These are phyloP conservation scores for Aspergillus versicolor DNA, from an alignment of 2,329 filamentous ascomycete genomes.

Conservation along the genomic window DNA sequence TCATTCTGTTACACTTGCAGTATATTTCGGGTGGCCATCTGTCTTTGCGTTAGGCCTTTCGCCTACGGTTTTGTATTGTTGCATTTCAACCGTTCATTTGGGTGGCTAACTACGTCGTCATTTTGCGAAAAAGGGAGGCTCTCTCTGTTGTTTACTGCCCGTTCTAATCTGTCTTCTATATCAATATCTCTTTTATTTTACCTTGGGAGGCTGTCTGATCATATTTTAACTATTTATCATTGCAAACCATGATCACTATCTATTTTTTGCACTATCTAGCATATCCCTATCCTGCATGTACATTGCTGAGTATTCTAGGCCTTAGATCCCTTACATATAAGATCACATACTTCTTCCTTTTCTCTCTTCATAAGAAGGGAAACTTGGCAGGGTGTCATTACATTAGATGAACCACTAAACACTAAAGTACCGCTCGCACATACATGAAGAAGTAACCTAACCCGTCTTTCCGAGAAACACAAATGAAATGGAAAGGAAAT, in stretches of 20 bases:
- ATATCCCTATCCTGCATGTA: slow-evolving; percentile 7
- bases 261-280: slow-evolving; percentile 1
- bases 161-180: slow-evolving; percentile 2
- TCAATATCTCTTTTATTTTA: slow-evolving; percentile 16
- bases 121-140: slow-evolving; percentile 12
- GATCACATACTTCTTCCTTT: neutral
- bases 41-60: slow-evolving; percentile 21
- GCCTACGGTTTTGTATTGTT: neutral
- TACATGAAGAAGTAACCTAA: neutral
- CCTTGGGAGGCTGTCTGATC: slow-evolving; percentile 44
- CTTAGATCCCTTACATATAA: neutral
- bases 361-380: neutral
- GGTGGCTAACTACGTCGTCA: slow-evolving; percentile 12
- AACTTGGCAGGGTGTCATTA: neutral
- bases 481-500: neutral
- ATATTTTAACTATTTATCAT: slow-evolving; percentile 19
- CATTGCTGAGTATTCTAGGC: neutral
- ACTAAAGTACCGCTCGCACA: neutral
- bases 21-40: slow-evolving; percentile 22
- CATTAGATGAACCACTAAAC: slow-evolving; percentile 6
- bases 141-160: neutral
- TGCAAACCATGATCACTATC: slow-evolving; percentile 12
- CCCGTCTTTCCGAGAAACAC: neutral
- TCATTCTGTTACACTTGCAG: slow-evolving; percentile 14
- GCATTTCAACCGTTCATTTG: slow-evolving; percentile 7